Evolutionary conservation across 352 stramenopile species (phyloP).

Genomic region (Phytophthora cactorum): DNA sequence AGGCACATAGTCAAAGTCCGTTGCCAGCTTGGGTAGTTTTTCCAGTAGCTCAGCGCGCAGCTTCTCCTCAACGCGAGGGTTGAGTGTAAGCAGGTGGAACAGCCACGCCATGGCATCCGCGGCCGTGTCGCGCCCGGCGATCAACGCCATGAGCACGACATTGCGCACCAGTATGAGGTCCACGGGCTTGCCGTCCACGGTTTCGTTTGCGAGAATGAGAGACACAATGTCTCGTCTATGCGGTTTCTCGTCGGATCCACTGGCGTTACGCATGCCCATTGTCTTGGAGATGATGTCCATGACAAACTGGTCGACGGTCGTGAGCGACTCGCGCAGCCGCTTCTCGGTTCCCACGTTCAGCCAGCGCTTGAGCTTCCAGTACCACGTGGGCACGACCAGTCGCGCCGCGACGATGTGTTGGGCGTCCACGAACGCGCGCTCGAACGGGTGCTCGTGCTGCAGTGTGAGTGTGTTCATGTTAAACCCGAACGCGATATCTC

Average conservation of each 20-base stretch:
- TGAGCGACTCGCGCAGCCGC: slow-evolving; percentile 18
- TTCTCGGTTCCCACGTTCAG: slow-evolving; percentile 41
- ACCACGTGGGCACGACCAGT: slow-evolving; percentile 29
- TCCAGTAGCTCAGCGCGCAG: slow-evolving; percentile 34
- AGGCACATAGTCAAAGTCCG: slow-evolving; percentile 28
- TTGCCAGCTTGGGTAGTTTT: slow-evolving; percentile 36
- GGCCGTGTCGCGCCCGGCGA: slow-evolving; percentile 76
- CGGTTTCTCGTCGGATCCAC: background rate
- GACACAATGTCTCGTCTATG: slow-evolving; percentile 37
- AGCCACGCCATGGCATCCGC: slow-evolving; percentile 36
- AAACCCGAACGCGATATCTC: slow-evolving; percentile 44
- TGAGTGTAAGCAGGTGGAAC: slow-evolving; percentile 51
- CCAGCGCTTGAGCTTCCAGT: slow-evolving; percentile 47
- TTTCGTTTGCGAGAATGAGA: slow-evolving; percentile 34
- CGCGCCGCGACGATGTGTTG: slow-evolving; percentile 30
- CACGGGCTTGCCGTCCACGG: slow-evolving; percentile 29
- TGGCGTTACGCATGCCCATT: slow-evolving; percentile 16
- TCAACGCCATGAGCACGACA: slow-evolving; percentile 67
- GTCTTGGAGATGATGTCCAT: slow-evolving; percentile 41
- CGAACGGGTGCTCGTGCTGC: slow-evolving; percentile 38
- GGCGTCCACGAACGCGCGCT: slow-evolving; percentile 35
- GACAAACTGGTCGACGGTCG: slow-evolving; percentile 27
- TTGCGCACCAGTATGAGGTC: slow-evolving; percentile 54
- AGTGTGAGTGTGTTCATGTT: slow-evolving; percentile 34
- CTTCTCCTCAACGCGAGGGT: slow-evolving; percentile 48